Base-by-base conservation (phyloP, 2,329 filamentous ascomycete species). In the Chrysoporthe austroafricana region DNA sequence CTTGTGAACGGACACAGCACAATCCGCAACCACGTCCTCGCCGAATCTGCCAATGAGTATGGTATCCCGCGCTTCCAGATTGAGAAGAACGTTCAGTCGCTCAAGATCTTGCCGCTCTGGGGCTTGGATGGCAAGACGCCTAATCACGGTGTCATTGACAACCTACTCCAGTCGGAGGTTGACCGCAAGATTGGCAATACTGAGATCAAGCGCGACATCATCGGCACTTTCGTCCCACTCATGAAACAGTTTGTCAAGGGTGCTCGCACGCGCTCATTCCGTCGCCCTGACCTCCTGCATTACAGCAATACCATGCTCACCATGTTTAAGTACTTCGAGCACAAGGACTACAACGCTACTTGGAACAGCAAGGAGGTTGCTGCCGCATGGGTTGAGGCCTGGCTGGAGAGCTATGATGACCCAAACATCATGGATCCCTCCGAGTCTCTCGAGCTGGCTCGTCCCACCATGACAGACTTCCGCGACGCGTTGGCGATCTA, bases 41-140 rank as follows among this genome's bases (percentile, higher is more conserved):
- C 82, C 61, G 84, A 86, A 75, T 83, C 83, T 6, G 84, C 84
- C 9, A 85, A 85, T 71, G 84, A 86, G 68, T 86, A 81, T 69
- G 84, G 84, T 42, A 79, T 85, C 26, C 84, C 84, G 6, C 82
- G 84, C 21, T 84, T 85, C 74, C 84, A 86, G 73, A 83, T 84
- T 0, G 84, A 86, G 74, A 80, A 80, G 71, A 86, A 85, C 66
- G 80, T 86, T 11, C 82, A 85, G 72, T 85, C 84, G 0, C 74
- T 86, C 67, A 86, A 85, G 70, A 77, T 85, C 21, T 77, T 86
- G 46, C 84, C 84, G 3, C 78, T 86, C 0, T 86, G 84, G 84
- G 84, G 84, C 3, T 73, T 86, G 61, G 84, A 86, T 68, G 82
- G 82, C 61, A 79, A 84, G 63, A 84, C 80, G 4, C 82, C 84